These are phyloP conservation scores for Monosporascus sp. DNA, from an alignment of 2,329 filamentous ascomycete genomes.

Conservation along the genomic window DNA sequence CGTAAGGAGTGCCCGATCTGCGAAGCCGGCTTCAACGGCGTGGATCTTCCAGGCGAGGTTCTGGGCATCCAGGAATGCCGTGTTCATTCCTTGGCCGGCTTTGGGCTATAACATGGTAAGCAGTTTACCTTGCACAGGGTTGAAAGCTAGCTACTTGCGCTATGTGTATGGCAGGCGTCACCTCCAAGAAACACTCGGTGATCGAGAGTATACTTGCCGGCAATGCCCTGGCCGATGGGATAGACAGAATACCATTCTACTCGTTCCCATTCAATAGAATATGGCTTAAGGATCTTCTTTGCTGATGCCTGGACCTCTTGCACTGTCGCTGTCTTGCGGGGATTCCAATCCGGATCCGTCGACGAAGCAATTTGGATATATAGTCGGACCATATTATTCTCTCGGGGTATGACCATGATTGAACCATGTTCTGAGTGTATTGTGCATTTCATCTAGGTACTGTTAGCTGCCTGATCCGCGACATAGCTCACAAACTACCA, in stretches of 20 bases:
- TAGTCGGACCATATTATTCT: constrained; percentile 62
- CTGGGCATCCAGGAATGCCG: constrained; percentile 72
- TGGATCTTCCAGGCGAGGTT: constrained; percentile 98
- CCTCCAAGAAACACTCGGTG: constrained; percentile 70
- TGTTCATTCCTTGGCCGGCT: constrained; percentile 77
- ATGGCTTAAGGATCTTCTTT: constrained; percentile 61
- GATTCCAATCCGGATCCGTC: constrained; percentile 55
- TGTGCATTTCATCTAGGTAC: constrained; percentile 61
- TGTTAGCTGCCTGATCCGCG: constrained; percentile 36
- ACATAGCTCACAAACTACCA: constrained; percentile 7
- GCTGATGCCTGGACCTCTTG: constrained; percentile 60
- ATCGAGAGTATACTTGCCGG: constrained; percentile 61
- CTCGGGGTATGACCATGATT: constrained; percentile 74
- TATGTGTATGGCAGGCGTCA: constrained; percentile 76
- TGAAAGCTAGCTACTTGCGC: constrained; percentile 41
- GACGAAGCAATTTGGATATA: constrained; percentile 65
- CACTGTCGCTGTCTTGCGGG: constrained; percentile 57
- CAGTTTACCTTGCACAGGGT: not conserved
- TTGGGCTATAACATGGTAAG: constrained; percentile 55
- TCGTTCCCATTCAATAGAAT: constrained; percentile 60
- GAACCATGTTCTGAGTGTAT: constrained; percentile 71
- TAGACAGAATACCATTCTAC: constrained; percentile 75
- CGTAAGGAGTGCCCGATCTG: constrained; percentile 65
- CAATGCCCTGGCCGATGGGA: constrained; percentile 69
- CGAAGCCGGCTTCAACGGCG: constrained; percentile 78